Conservation (phyloP, 139 green algal genomes). For the Micractinium conductrix region DNA sequence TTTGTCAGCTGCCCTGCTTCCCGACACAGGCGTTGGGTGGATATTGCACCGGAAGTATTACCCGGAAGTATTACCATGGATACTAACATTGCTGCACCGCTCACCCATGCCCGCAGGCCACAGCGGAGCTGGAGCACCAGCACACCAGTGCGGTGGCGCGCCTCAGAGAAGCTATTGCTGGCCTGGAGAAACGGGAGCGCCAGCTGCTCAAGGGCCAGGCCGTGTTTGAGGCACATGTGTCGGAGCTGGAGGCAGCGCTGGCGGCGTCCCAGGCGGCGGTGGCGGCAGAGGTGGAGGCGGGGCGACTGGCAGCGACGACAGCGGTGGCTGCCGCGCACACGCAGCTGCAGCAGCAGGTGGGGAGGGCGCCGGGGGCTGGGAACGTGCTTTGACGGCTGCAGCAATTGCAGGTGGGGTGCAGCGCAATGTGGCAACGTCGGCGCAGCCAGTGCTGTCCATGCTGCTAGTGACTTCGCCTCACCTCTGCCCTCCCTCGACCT, state of each 20-base stretch:
- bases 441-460: not conserved
- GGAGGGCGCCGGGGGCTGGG: not conserved
- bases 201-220: slow-evolving; percentile 17
- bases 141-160: not conserved
- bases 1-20: too few species aligned
- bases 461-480: not conserved
- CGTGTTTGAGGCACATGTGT: not conserved
- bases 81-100: not conserved
- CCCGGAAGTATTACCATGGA: too few species aligned
- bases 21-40: too few species aligned
- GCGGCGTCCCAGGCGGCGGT: not conserved
- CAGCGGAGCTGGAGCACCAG: not conserved
- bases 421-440: not conserved
- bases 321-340: not conserved
- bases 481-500: not conserved
- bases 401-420: not conserved
- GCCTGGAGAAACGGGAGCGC: not conserved
- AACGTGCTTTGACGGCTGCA: not conserved
- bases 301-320: not conserved
- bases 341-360: not conserved
- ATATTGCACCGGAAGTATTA: too few species aligned
- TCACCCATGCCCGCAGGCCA: not conserved
- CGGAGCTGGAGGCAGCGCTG: not conserved
- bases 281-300: not conserved
- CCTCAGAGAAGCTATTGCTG: not conserved